These are phyloP conservation scores for Chondrostereum purpureum DNA, from an alignment of 1,284 basidiomycete species.

Conservation along the genomic window DNA sequence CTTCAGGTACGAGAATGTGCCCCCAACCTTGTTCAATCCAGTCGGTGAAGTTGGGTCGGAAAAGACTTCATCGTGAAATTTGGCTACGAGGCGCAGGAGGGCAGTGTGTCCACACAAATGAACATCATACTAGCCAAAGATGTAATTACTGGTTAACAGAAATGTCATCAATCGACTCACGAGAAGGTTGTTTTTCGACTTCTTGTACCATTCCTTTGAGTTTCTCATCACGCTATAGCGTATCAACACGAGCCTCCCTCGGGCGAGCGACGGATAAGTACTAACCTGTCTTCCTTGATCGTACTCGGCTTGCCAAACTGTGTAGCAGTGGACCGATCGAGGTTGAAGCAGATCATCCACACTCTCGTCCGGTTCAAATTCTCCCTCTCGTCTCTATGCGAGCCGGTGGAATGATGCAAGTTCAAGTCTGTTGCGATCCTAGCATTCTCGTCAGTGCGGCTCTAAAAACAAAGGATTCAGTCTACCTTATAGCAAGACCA, in stretches of 20 bases:
- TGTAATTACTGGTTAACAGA: slow-evolving; percentile 2
- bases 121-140: slow-evolving; percentile 52
- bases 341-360: slow-evolving; percentile 84
- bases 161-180: slow-evolving; percentile 28
- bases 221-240: slow-evolving; percentile 57
- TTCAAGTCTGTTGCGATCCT: slow-evolving; percentile 84
- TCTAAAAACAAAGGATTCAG: too few species aligned
- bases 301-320: slow-evolving; percentile 86
- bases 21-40: slow-evolving; percentile 60
- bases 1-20: not conserved
- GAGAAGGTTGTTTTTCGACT: slow-evolving; percentile 51
- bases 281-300: slow-evolving; percentile 56
- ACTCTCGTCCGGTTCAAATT: slow-evolving; percentile 73
- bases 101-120: slow-evolving; percentile 69
- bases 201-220: slow-evolving; percentile 72
- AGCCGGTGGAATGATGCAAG: slow-evolving; percentile 60
- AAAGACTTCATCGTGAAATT: slow-evolving; percentile 72
- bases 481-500: slow-evolving; percentile 68
- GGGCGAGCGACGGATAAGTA: slow-evolving; percentile 8
- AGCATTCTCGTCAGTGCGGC: slow-evolving; percentile 15
- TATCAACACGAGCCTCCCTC: too few species aligned
- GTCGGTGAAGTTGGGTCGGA: slow-evolving; percentile 64
- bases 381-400: slow-evolving; percentile 69
- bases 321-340: slow-evolving; percentile 77
- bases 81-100: slow-evolving; percentile 61